These are phyloP conservation scores for Nymphaea colorata DNA, from an alignment of 164 flowering plant genomes.

Conservation along the genomic window DNA sequence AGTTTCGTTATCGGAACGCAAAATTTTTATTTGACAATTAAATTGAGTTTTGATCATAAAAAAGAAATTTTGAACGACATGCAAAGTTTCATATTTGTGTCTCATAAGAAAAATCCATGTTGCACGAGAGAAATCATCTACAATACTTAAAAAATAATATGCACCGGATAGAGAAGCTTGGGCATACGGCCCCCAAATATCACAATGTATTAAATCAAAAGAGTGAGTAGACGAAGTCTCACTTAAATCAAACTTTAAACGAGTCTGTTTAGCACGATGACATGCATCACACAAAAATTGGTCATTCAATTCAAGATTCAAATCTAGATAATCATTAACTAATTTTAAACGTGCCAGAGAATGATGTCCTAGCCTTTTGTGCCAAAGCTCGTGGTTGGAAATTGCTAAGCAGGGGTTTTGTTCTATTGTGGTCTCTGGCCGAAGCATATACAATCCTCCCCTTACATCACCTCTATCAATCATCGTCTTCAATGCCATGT, in stretches of 20 bases:
- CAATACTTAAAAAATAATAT: conserved; percentile 1
- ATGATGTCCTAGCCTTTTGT: too few relatives aligned
- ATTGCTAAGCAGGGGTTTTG: too few relatives aligned
- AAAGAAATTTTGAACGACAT: not conserved
- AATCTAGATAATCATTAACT: too few relatives aligned
- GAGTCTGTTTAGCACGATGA: not conserved
- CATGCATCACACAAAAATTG: not conserved
- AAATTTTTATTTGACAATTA: not conserved
- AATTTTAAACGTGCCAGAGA: too few relatives aligned
- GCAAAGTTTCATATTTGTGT: not conserved
- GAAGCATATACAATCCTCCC: not conserved
- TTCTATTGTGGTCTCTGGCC: not conserved
- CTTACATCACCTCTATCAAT: not conserved
- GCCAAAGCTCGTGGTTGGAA: too few relatives aligned
- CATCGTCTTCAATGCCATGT: not conserved
- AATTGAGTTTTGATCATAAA: not conserved
- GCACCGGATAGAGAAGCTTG: conserved; percentile 2
- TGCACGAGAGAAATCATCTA: not conserved
- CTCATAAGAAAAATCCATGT: not conserved
- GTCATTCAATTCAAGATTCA: too few relatives aligned
- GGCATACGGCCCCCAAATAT: conserved; percentile 2
- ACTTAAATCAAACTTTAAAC: not conserved
- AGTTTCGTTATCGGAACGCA: not conserved
- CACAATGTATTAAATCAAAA: conserved; percentile 4
- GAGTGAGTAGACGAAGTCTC: not conserved